phyloP scores from a whole-genome alignment of 202 grass and related monocot species.

The Cymbopogon flexuosus region DNA sequence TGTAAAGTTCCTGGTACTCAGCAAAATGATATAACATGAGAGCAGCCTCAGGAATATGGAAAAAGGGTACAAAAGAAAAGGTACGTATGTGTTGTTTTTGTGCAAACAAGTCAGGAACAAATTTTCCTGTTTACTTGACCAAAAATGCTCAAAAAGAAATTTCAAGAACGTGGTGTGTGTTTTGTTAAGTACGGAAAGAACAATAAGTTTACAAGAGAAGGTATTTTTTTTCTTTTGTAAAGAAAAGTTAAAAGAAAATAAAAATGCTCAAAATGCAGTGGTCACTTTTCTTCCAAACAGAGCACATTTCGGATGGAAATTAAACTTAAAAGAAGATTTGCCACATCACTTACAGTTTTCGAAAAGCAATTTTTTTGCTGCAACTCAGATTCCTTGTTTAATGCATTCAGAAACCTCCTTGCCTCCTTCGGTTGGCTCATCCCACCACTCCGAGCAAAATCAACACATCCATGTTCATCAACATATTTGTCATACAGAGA shows the following conservation, averaged over 20 bases:
- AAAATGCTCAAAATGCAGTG: no score
- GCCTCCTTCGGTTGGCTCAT: conserved; percentile 72
- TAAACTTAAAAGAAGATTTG: no score
- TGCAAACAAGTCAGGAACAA: background rate
- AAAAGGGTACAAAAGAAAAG: background rate
- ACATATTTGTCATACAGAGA: conserved; percentile 89
- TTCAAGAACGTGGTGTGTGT: no score
- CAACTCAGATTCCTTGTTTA: conserved; percentile 69
- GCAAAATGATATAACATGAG: conserved; percentile 19
- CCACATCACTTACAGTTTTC: conserved; percentile 39
- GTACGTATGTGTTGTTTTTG: background rate
- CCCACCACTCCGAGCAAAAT: conserved; percentile 74
- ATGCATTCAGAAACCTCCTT: conserved; percentile 51
- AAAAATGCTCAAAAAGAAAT: no score
- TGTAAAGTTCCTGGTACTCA: conserved; percentile 56
- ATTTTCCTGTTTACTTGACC: no score
- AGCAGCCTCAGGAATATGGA: background rate
- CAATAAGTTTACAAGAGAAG: no score
- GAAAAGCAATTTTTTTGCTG: conserved; percentile 64
- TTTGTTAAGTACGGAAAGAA: no score
- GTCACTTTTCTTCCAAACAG: no score
- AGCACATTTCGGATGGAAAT: no score
- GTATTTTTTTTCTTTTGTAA: no score
- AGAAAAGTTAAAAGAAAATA: no score
- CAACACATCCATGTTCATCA: conserved; percentile 62